Conservation (phyloP, 768 basidiomycete species). For the Psilocybe tampanensis region DNA sequence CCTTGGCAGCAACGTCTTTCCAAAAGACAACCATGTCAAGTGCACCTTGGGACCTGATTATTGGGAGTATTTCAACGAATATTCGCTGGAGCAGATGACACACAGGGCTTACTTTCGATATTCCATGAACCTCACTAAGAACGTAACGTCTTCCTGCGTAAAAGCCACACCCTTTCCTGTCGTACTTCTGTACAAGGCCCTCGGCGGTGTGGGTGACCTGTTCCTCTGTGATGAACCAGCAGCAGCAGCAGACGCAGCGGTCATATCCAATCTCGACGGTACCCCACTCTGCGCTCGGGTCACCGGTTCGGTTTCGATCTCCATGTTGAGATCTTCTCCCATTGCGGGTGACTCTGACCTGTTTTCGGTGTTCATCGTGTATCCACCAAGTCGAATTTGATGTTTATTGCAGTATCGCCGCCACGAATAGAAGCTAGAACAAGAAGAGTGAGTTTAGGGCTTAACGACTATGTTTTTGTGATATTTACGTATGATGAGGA, state of each 20-base stretch:
- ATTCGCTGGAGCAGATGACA: background rate
- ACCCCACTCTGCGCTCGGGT: background rate
- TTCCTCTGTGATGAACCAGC: conserved; percentile 40
- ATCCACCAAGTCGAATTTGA: conserved; percentile 86
- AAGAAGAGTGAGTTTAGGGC: background rate
- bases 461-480: background rate
- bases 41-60: conserved; percentile 42
- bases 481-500: conserved; percentile 82
- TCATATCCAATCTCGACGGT: conserved; percentile 22
- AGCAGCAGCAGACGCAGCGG: conserved; percentile 21
- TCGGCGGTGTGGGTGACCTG: conserved; percentile 80
- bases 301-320: conserved; percentile 36
- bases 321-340: conserved; percentile 46
- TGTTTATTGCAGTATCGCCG: conserved; percentile 92
- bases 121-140: conserved; percentile 75
- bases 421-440: conserved; percentile 85
- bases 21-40: conserved; percentile 35
- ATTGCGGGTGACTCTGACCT: conserved; percentile 47
- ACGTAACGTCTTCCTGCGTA: conserved; percentile 80
- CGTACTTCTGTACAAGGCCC: conserved; percentile 79
- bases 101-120: conserved; percentile 63
- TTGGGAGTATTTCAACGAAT: background rate
- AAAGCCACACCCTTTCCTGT: conserved; percentile 92
- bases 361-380: conserved; percentile 72
- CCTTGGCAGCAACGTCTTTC: conserved; percentile 36